Evolutionary conservation across 345 rosid genomes (phyloP).

Genomic region (Cochlearia excelsa): DNA sequence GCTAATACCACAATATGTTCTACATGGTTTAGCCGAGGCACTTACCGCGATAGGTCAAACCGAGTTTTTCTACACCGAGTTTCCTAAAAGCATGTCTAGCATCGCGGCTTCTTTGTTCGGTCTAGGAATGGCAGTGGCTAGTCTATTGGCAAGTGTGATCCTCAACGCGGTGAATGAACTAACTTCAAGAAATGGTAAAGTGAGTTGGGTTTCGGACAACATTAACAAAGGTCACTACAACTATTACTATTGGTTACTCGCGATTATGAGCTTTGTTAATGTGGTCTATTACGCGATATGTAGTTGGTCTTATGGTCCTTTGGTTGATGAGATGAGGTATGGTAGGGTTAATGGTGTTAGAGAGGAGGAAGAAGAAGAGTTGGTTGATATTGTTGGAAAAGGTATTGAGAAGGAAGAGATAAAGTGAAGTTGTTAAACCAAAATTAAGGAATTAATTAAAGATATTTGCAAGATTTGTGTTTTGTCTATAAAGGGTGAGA

Average conservation of each 20-base stretch:
- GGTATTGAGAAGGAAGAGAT: slow-evolving; percentile 28
- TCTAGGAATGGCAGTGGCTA: slow-evolving; percentile 63
- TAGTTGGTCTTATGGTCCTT: slow-evolving; percentile 75
- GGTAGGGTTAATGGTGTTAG: slow-evolving; percentile 40
- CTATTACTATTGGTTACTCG: slow-evolving; percentile 72
- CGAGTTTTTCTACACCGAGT: slow-evolving; percentile 71
- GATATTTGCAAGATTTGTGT: slow-evolving; percentile 20
- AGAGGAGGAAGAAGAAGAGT: slow-evolving; percentile 46
- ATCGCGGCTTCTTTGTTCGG: slow-evolving; percentile 61
- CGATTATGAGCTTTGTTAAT: slow-evolving; percentile 52
- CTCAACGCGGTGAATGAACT: slow-evolving; percentile 37
- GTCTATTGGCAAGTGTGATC: slow-evolving; percentile 56
- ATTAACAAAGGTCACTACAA: slow-evolving; percentile 72
- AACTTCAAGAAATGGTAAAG: slow-evolving; percentile 46
- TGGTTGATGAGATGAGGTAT: slow-evolving; percentile 36
- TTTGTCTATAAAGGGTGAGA: slow-evolving; percentile 20
- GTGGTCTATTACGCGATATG: slow-evolving; percentile 59
- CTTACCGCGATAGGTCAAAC: slow-evolving; percentile 67
- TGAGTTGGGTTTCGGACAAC: slow-evolving; percentile 68
- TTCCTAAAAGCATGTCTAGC: slow-evolving; percentile 78
- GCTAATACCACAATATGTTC: slow-evolving; percentile 59
- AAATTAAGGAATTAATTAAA: background rate
- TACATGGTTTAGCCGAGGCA: slow-evolving; percentile 75
- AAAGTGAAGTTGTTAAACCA: slow-evolving; percentile 20
- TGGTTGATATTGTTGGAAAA: slow-evolving; percentile 32